Conservation (phyloP, 495 filamentous ascomycete species). For the Neurospora hispaniola region DNA sequence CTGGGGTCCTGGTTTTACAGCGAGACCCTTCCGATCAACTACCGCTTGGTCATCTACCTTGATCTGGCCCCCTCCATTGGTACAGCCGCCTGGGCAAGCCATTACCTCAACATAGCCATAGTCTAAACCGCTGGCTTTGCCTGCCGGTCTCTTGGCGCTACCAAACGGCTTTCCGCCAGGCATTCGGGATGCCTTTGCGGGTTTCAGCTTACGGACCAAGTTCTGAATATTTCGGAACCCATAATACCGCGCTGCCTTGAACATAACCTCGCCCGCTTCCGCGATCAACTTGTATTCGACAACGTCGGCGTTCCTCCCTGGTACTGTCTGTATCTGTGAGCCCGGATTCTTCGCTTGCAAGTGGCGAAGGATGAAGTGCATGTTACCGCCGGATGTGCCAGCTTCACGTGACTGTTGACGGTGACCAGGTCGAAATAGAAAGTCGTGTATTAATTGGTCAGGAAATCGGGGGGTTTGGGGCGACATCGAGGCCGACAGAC, state of each 20-base stretch:
- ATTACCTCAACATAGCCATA: constrained; percentile 95
- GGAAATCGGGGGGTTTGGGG: constrained; percentile 45
- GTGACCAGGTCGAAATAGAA: constrained; percentile 49
- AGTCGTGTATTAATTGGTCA: constrained; percentile 53
- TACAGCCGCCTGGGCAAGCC: constrained; percentile 96
- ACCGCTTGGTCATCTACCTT: constrained; percentile 66
- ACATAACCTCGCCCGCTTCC: constrained; percentile 44
- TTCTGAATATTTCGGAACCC: constrained; percentile 98
- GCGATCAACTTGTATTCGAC: constrained; percentile 63
- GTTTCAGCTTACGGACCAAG: constrained; percentile 80
- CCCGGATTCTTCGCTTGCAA: constrained; percentile 59
- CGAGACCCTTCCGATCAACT: constrained; percentile 31
- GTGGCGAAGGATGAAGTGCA: constrained; percentile 66
- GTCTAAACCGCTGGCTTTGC: constrained; percentile 39
- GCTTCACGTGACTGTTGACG: constrained; percentile 24
- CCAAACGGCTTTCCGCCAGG: constrained; percentile 53
- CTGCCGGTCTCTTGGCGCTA: constrained; percentile 35
- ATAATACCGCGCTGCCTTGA: constrained; percentile 84
- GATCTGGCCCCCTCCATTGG: constrained; percentile 93
- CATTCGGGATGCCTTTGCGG: constrained; percentile 60
- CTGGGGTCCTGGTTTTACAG: constrained; percentile 48
- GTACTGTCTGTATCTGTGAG: constrained; percentile 53
- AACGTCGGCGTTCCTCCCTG: constrained; percentile 84
- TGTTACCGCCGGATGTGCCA: constrained; percentile 83
- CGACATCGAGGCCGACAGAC: constrained; percentile 48